Conservation (phyloP, 2,329 filamentous ascomycete species). For the Neopestalotiopsis sp. region DNA sequence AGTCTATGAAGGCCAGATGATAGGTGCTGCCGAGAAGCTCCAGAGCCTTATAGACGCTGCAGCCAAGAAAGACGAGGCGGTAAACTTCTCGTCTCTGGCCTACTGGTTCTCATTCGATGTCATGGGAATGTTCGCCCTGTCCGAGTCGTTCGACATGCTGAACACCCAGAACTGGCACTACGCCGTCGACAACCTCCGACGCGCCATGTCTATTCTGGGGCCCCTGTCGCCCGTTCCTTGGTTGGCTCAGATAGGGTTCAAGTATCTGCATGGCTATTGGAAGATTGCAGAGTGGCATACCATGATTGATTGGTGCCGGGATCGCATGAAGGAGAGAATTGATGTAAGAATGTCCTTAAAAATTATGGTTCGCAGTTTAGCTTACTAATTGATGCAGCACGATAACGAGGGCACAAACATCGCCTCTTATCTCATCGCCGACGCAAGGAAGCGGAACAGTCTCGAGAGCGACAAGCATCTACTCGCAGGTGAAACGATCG, state of each 20-base stretch:
- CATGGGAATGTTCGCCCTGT: slow-evolving; percentile 22
- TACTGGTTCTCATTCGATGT: slow-evolving; percentile 24
- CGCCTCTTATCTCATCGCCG: background rate
- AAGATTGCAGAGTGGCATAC: slow-evolving; percentile 11
- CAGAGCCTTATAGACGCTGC: slow-evolving; percentile 12
- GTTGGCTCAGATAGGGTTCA: slow-evolving; percentile 17
- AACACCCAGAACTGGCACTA: slow-evolving; percentile 13
- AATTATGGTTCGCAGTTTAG: background rate
- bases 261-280: slow-evolving; percentile 18
- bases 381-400: background rate
- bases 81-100: slow-evolving; percentile 17
- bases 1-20: slow-evolving; percentile 16
- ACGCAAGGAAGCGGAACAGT: background rate
- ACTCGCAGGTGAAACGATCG: background rate
- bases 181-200: slow-evolving; percentile 9
- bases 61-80: background rate
- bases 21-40: slow-evolving; percentile 15
- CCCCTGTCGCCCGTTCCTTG: slow-evolving; percentile 24
- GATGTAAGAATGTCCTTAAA: background rate
- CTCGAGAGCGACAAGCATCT: background rate
- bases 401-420: background rate
- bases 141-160: slow-evolving; percentile 16
- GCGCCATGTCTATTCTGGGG: slow-evolving; percentile 19
- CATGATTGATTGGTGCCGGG: background rate
- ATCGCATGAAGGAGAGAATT: slow-evolving; percentile 2